Percentiles rank a stretch among this genome's conserved stretches.
phyloP scores from a whole-genome alignment of 2,329 filamentous ascomycete genomes.

The Phialocephala sp. region DNA sequence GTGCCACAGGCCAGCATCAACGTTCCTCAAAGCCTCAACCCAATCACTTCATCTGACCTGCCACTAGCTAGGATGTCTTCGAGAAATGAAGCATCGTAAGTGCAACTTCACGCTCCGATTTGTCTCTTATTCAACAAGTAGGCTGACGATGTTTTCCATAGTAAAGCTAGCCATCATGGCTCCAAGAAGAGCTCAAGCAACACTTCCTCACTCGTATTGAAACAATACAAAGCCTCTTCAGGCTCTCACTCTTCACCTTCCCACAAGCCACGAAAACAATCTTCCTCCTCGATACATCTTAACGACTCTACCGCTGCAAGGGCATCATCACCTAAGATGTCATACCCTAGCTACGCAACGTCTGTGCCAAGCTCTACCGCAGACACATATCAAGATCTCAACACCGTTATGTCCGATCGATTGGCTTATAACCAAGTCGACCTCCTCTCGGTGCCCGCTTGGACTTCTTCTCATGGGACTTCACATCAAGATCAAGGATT shows the following conservation, averaged over 20 bases:
- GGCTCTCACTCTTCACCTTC: background rate
- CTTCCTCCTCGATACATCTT: background rate
- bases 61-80: background rate
- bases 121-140: background rate
- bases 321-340: background rate
- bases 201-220: background rate
- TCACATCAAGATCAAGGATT: constrained; percentile 2
- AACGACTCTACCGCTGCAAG: background rate
- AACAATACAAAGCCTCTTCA: background rate
- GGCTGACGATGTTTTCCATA: background rate
- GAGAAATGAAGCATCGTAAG: background rate
- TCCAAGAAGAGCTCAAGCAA: background rate
- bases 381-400: background rate
- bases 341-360: background rate
- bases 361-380: background rate
- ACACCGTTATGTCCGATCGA: background rate
- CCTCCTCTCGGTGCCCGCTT: constrained; percentile 16
- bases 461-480: constrained; percentile 2
- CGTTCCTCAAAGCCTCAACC: background rate
- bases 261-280: background rate
- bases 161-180: background rate
- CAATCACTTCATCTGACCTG: background rate
- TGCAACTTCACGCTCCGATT: background rate
- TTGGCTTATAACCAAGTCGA: background rate
- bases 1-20: background rate